Evolutionary conservation across 805 yeast species (phyloP), one percentile per base, ranked within the genome.

Genomic region (Kodamaea kakaduensis): DNA sequence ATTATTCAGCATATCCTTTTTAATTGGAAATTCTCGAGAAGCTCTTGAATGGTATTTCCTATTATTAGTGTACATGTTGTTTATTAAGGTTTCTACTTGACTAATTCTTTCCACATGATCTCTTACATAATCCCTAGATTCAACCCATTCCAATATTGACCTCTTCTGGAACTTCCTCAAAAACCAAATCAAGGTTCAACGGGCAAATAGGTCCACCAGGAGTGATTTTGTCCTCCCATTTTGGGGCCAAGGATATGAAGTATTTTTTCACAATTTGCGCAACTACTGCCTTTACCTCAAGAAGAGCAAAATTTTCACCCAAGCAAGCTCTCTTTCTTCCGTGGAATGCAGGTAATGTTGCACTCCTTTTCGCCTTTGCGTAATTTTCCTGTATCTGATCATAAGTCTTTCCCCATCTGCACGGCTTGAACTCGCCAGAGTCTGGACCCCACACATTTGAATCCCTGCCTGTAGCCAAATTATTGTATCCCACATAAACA

Each of bases 131-230:
- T 19, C 22, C 6, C 22, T 19, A 19, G n/a, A 19, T 26, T 5
- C 12, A 26, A 15, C 17, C 6, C 29, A 15, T 12, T n/a, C n/a
- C n/a, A n/a, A n/a, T n/a, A n/a, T n/a, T n/a, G n/a, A n/a, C n/a
- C n/a, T n/a, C 8, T 15, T 26, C 12, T 6, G 10, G 6, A 12
- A 26, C n/a, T 5, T 26, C 10, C 17, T 43, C 30, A 27, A 61
- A 51, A 7, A 38, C 34, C 14, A 66, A 35, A 29, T 51, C 49
- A 19, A 75, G 48, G 41, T 54, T 54, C 7, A 59, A 39, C 0
- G 83, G 82, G 39, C 73, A 60, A 14, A 77, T 56, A 1, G 82
- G 82, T 0, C 83, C 83, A 3, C 77, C 78, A 1, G 78, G 73
- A 3, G 82, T 76, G 34, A 76, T 35, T 44, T 51, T 62, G 10